A percentile compares a stretch with the other conserved stretches of the same genome.
Conservation (phyloP, 768 basidiomycete genomes). For the Leccinum rimulosum region DNA sequence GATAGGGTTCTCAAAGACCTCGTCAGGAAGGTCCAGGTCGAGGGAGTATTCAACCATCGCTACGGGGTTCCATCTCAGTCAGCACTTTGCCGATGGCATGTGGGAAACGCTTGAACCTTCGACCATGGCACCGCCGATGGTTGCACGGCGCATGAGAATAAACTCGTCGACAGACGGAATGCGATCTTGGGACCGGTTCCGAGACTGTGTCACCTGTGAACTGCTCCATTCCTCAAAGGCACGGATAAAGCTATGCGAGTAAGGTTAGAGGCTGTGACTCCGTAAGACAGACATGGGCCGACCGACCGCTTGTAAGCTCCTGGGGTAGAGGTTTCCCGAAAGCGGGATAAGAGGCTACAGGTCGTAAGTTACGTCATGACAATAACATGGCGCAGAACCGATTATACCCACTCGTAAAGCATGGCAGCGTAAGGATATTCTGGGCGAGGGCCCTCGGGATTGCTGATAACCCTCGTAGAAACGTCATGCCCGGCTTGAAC, state of each 20-base stretch:
- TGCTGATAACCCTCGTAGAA: constrained; percentile 28
- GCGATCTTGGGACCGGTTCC: constrained; percentile 34
- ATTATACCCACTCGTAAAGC: constrained; percentile 35
- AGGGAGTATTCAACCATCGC: constrained; percentile 38
- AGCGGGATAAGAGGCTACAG: constrained; percentile 31
- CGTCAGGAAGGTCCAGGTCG: constrained; percentile 36
- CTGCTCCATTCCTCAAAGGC: constrained; percentile 37
- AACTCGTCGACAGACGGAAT: constrained; percentile 40
- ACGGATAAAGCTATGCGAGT: constrained; percentile 28
- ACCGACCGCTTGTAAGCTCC: constrained; percentile 35
- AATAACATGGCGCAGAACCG: neutral
- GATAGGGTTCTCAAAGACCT: constrained; percentile 35
- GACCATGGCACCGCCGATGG: constrained; percentile 38
- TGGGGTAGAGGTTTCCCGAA: constrained; percentile 36
- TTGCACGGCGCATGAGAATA: constrained; percentile 36
- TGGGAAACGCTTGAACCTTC: constrained; percentile 29
- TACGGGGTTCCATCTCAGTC: constrained; percentile 13
- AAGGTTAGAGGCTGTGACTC: constrained; percentile 1
- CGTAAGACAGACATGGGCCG: neutral
- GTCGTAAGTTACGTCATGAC: constrained; percentile 13
- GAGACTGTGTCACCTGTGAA: constrained; percentile 36
- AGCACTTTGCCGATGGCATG: neutral
- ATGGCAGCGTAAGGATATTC: constrained; percentile 38
- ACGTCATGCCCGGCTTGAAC: constrained; percentile 34
- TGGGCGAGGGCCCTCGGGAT: constrained; percentile 30